phyloP scores from a whole-genome alignment of 2,329 filamentous ascomycete species.

The Pseudogymnoascus sp. region DNA sequence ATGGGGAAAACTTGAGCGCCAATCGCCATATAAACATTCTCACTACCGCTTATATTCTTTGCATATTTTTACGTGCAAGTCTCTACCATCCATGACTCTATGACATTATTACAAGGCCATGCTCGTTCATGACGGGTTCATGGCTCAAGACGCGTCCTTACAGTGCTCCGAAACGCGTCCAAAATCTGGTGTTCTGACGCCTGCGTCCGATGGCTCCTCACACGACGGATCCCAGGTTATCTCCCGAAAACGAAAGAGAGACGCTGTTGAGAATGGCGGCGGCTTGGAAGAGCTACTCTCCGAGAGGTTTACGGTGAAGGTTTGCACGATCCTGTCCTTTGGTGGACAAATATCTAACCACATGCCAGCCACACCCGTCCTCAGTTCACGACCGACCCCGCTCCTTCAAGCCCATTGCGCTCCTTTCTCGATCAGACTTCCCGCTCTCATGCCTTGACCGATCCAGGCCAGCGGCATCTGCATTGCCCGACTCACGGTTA shows the following conservation, averaged over 20 bases:
- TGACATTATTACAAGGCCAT: constrained; percentile 27
- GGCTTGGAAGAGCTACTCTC: constrained; percentile 26
- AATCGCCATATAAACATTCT: background rate
- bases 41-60: background rate
- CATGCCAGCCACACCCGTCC: constrained; percentile 45
- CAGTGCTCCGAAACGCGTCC: constrained; percentile 19
- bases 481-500: constrained; percentile 44
- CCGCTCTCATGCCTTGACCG: constrained; percentile 52
- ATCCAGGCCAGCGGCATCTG: constrained; percentile 36
- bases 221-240: constrained; percentile 16
- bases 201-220: constrained; percentile 21
- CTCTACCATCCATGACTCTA: constrained; percentile 22
- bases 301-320: constrained; percentile 28
- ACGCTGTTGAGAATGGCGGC: constrained; percentile 16
- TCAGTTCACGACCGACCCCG: constrained; percentile 45
- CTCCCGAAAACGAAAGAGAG: constrained; percentile 28
- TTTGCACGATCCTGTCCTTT: constrained; percentile 14
- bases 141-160: constrained; percentile 23
- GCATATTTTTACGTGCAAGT: constrained; percentile 8
- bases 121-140: constrained; percentile 22
- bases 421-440: constrained; percentile 52
- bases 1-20: background rate
- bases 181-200: constrained; percentile 23
- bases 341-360: constrained; percentile 16
- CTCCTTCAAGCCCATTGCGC: constrained; percentile 50